These are phyloP conservation scores for Starmerella floris DNA, from an alignment of 805 yeast species.

Conservation along the genomic window DNA sequence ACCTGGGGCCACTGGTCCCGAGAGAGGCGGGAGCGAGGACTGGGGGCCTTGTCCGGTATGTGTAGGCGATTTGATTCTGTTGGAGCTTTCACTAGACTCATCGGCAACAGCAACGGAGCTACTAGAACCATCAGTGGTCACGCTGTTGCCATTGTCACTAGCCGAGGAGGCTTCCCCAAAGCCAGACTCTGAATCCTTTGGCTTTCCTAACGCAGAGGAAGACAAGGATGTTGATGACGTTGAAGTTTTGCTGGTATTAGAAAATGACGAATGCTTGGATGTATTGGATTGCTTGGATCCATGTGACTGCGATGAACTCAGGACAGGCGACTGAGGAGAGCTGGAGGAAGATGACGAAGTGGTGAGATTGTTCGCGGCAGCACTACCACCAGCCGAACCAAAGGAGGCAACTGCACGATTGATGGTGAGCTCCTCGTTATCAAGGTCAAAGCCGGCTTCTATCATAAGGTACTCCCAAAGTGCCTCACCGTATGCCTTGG, in stretches of 20 bases:
- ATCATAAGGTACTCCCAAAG: slow-evolving; percentile 36
- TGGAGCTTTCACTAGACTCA: too few species aligned
- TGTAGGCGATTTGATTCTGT: too few species aligned
- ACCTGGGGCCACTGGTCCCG: slow-evolving; percentile 13
- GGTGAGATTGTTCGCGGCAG: background rate
- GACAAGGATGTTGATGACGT: background rate
- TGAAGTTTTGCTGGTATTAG: background rate
- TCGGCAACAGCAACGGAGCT: too few species aligned
- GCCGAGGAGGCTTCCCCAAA: too few species aligned
- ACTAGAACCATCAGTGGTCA: too few species aligned
- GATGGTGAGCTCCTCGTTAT: slow-evolving; percentile 16
- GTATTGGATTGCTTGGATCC: background rate
- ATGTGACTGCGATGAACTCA: background rate
- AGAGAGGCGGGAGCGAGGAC: slow-evolving; percentile 2
- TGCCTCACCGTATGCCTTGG: slow-evolving; percentile 77
- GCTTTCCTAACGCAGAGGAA: too few species aligned
- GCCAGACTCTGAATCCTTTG: too few species aligned
- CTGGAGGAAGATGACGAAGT: slow-evolving; percentile 2
- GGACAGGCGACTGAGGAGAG: slow-evolving; percentile 1
- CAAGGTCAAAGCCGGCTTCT: slow-evolving; percentile 21
- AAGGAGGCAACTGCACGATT: slow-evolving; percentile 2
- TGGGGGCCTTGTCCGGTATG: background rate
- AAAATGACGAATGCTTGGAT: background rate
- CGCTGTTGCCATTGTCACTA: too few species aligned
- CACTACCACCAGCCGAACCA: background rate